A percentile compares a stretch with the other conserved stretches of the same genome.
Evolutionary conservation across 2,329 filamentous ascomycete species (phyloP).

Genomic region (Stenocarpella maydis): DNA sequence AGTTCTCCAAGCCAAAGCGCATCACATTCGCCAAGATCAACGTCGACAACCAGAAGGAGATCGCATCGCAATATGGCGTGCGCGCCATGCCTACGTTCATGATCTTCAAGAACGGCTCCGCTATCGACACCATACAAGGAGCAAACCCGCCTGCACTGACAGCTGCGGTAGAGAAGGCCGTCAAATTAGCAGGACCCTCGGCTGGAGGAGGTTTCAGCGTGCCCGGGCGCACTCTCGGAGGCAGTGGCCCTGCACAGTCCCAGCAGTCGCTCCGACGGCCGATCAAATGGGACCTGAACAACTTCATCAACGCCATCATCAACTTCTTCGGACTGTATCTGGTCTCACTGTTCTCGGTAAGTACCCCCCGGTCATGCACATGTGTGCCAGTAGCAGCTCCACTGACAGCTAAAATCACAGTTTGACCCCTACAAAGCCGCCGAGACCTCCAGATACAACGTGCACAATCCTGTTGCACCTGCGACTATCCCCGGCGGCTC

Average conservation of each 20-base stretch:
- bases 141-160: conserved; percentile 81
- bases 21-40: conserved; percentile 94
- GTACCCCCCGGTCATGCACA: conserved; percentile 40
- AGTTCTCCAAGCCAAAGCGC: conserved; percentile 80
- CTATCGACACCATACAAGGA: conserved; percentile 80
- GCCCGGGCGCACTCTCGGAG: conserved; percentile 66
- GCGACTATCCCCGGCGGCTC: conserved; percentile 25
- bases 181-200: conserved; percentile 58
- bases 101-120: conserved; percentile 79
- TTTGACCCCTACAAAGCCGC: conserved; percentile 70
- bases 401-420: conserved; percentile 44
- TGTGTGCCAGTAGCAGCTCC: not conserved
- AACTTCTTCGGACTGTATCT: conserved; percentile 69
- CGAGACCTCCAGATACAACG: conserved; percentile 66
- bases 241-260: conserved; percentile 41
- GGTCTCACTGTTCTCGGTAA: conserved; percentile 66
- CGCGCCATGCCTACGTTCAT: conserved; percentile 95
- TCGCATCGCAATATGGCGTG: conserved; percentile 80
- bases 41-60: conserved; percentile 81
- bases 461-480: conserved; percentile 50
- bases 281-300: conserved; percentile 47
- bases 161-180: conserved; percentile 76
- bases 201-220: conserved; percentile 60
- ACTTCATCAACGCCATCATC: conserved; percentile 58
- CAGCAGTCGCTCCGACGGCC: conserved; percentile 39